Evolutionary conservation across 805 yeast species (phyloP), one percentile per base, ranked within the genome.

Genomic region (Candida saitoana): DNA sequence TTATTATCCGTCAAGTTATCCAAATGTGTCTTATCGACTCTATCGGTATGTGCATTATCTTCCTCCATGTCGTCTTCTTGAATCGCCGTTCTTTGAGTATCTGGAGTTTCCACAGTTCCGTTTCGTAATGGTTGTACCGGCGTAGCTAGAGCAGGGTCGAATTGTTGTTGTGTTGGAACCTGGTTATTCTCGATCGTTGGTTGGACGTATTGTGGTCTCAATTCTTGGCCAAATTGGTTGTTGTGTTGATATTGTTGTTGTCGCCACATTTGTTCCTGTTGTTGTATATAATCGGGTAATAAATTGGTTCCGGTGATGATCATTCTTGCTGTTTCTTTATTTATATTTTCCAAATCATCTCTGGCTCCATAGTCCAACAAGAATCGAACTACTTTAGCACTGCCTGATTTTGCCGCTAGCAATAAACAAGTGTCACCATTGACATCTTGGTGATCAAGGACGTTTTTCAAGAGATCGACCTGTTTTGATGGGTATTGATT

Each of bases 391-490:
- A 93, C 76, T 35, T 84, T 80, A 36, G 72, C 59, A 39, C 82
- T 76, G 6, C 95, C 95, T 6, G 77, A 65, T 29, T 79, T 70
- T 12, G 80, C 77, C 0, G 96, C 89, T 35, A 91, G 67, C 53
- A 88, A 95, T 38, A 89, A 65, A 5, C 95, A 87, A 0, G 96
- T 87, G 51, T 89, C 87, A 3, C 97, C 97, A 46, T 80, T 73
- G 17, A 71, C 73, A 60, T 93, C 98, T 55, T 79, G 87, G 51
- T 82, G 89, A 55, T 87, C 85, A 20, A 84, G 56, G 32, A 84
- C 80, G 41, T 76, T 72, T 29, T 75, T 76, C 30, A 84, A 65
- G 46, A 84, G 67, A 48, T 84, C 83, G 45, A 75, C 70, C 8
- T 84, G 76, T 40, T 79, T 81, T 12, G 54, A 51, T 9, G 60